Conservation (phyloP, 2,329 filamentous ascomycete species). For the Ramularia endophylla region DNA sequence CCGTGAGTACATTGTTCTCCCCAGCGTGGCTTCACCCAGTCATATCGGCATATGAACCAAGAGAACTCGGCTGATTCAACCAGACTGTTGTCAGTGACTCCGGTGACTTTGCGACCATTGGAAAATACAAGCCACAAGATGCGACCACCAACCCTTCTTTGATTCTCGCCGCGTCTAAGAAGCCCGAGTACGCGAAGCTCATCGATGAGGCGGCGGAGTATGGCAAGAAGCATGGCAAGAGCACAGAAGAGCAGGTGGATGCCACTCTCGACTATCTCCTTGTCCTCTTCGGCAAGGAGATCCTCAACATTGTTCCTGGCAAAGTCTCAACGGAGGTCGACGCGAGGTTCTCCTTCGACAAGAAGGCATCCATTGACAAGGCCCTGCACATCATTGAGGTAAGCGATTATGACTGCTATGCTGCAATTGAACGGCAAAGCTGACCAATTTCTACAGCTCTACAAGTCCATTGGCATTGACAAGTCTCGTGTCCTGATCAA, state of each 20-base stretch:
- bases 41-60: slow-evolving; percentile 15
- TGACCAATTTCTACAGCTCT: slow-evolving; percentile 57
- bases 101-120: slow-evolving; percentile 80
- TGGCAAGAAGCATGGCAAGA: slow-evolving; percentile 67
- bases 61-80: slow-evolving; percentile 14
- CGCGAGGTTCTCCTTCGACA: slow-evolving; percentile 92
- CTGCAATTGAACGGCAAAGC: too few relatives aligned
- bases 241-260: slow-evolving; percentile 78
- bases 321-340: slow-evolving; percentile 99
- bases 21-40: background rate
- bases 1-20: slow-evolving; percentile 56
- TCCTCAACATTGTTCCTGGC: slow-evolving; percentile 92
- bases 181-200: slow-evolving; percentile 25
- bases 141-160: slow-evolving; percentile 99
- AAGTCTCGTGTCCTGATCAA: slow-evolving; percentile 98
- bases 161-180: slow-evolving; percentile 94
- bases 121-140: slow-evolving; percentile 99
- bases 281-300: slow-evolving; percentile 97
- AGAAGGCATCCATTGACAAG: slow-evolving; percentile 86
- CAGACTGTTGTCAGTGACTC: slow-evolving; percentile 96
- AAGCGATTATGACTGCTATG: too few relatives aligned
- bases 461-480: slow-evolving; percentile 83
- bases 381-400: slow-evolving; percentile 95
- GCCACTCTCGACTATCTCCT: slow-evolving; percentile 86
- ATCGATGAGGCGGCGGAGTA: slow-evolving; percentile 53